Conservation (phyloP, 768 basidiomycete genomes). For the Leucosporidium scottii region DNA sequence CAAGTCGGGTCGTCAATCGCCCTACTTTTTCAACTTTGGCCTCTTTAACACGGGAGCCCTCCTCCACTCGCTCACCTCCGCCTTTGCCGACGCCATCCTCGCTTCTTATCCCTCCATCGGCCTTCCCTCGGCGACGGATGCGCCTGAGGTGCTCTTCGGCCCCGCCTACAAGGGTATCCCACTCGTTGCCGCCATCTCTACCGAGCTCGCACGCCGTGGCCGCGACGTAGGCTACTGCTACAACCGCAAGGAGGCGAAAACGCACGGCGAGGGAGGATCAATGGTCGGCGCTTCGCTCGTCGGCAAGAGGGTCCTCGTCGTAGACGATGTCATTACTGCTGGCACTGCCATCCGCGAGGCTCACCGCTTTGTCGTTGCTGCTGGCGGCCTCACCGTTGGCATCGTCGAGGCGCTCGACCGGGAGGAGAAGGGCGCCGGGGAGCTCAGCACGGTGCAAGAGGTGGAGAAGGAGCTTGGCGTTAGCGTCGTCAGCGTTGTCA, state of each 20-base stretch:
- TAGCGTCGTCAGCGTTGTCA: slow-evolving; percentile 68
- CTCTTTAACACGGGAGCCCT: slow-evolving; percentile 76
- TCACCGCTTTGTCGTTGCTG: slow-evolving; percentile 63
- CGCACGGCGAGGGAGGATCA: slow-evolving; percentile 89
- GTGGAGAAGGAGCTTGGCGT: slow-evolving; percentile 67
- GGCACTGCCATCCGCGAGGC: slow-evolving; percentile 81
- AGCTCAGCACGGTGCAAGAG: slow-evolving; percentile 69
- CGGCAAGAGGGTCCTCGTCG: slow-evolving; percentile 72
- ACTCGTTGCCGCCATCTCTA: slow-evolving; percentile 74
- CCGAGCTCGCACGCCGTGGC: slow-evolving; percentile 60
- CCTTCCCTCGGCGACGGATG: slow-evolving; percentile 42
- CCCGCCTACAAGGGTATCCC: slow-evolving; percentile 98
- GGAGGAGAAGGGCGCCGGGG: slow-evolving; percentile 71
- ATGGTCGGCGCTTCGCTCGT: slow-evolving; percentile 79
- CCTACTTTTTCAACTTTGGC: slow-evolving; percentile 96
- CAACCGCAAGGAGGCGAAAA: slow-evolving; percentile 91
- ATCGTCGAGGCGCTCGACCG: slow-evolving; percentile 80
- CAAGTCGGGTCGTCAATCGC: slow-evolving; percentile 87
- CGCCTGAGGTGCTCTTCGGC: slow-evolving; percentile 73
- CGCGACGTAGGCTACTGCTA: slow-evolving; percentile 75
- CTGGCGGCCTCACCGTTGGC: slow-evolving; percentile 69
- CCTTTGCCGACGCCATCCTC: slow-evolving; percentile 75
- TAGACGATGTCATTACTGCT: slow-evolving; percentile 93
- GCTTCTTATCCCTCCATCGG: slow-evolving; percentile 43
- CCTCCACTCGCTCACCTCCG: slow-evolving; percentile 64